Percentiles rank a stretch among this genome's conserved stretches.
Evolutionary conservation across 257 asterid genomes (phyloP).

Genomic region (Nicotiana obtusifolia): DNA sequence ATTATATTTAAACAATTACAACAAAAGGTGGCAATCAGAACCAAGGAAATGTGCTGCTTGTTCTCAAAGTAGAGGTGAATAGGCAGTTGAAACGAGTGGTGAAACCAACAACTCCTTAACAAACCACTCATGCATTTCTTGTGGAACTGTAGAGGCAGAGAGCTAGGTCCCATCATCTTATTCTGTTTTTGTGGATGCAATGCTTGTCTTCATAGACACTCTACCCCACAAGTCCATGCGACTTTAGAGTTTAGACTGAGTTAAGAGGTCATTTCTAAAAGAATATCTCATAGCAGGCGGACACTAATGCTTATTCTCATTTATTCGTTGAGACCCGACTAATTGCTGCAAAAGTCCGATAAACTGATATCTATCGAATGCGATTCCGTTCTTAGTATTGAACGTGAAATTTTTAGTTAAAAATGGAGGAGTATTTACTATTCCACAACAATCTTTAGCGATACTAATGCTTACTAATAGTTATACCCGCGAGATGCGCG

Average conservation of each 20-base stretch:
- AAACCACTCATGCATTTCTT: not conserved
- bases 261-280: not conserved
- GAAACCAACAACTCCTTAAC: not conserved
- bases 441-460: too few relatives aligned
- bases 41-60: not conserved
- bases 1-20: too few relatives aligned
- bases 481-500: too few relatives aligned
- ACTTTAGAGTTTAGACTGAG: not conserved
- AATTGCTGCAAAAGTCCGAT: too few relatives aligned
- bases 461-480: too few relatives aligned
- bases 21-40: not conserved
- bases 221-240: not conserved
- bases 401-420: too few relatives aligned
- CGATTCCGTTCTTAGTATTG: too few relatives aligned
- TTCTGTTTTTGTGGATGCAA: not conserved
- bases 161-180: not conserved
- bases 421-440: too few relatives aligned
- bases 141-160: not conserved
- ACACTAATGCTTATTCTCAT: not conserved
- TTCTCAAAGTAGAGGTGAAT: constrained; percentile 1
- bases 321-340: too few relatives aligned
- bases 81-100: not conserved
- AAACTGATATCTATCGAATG: too few relatives aligned
- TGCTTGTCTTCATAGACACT: not conserved
- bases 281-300: not conserved